Evolutionary conservation across 163 green algal genomes (phyloP), one percentile per base, ranked within the genome.

Genomic region (Coccomyxa subellipsoidea): DNA sequence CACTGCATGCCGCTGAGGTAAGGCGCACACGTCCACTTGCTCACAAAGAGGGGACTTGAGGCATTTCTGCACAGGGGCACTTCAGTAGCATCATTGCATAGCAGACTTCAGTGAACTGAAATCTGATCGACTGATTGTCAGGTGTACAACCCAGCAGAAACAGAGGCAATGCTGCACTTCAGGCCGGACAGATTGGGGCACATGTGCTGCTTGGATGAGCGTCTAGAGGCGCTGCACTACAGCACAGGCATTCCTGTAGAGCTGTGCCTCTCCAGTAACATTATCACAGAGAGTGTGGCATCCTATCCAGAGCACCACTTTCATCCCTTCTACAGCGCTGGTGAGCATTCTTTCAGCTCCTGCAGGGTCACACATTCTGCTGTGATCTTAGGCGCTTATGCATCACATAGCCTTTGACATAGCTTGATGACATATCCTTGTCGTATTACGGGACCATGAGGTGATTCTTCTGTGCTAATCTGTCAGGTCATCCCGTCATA

Each of bases 211-310:
- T 69, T 96, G 80, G 87, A 93, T 34, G 83, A 84, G 1, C 29
- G 34, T 29, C 86, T 94, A 70, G 37, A 84, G 66, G 71, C 38
- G 81, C 72, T 79, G 70, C 66, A 86, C 18, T 29, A 80, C 34
- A 34, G 38, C 0, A 87, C 83, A 25, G 18, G 76, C 32, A 95
- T 96, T 71, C 94, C 93, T 1, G 76, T 97, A 82, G 94, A 98
- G 86, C 85, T 97, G 47, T 98, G 94, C 87, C 88, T 96, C 5
- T 95, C 90, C 39, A 94, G 88, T 89, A 98, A 98, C 75, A 78
- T 95, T 3, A 78, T 88, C 36, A 93, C 90, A 8, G 54, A 85
- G 23, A 93, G 87, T 79, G 92, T 95, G n/a, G 36, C 85, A 7
- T 82, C 73, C 38, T 91, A 88, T 39, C 78, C 81, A 2, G 89